phyloP scores from a whole-genome alignment of 768 basidiomycete species.

The Mycena maculata region DNA sequence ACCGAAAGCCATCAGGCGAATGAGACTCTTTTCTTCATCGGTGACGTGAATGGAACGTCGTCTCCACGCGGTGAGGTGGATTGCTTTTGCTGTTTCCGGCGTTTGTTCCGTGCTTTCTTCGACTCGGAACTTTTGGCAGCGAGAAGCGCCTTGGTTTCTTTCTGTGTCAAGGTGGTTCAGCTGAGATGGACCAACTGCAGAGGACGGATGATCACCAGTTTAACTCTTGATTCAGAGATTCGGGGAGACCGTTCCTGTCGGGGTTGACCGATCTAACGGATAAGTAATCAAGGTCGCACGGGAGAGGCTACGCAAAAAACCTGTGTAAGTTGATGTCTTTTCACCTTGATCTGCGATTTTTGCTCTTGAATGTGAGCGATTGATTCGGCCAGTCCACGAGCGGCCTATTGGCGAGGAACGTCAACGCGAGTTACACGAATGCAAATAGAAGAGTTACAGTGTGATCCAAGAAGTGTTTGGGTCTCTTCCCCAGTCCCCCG shows the following conservation, averaged over 20 bases:
- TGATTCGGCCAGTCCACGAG: conserved; percentile 57
- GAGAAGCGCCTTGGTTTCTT: conserved; percentile 28
- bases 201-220: conserved; percentile 49
- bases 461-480: conserved; percentile 51
- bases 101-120: conserved; percentile 33
- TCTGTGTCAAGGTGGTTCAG: conserved; percentile 22
- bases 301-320: conserved; percentile 39
- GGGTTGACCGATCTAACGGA: conserved; percentile 42
- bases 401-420: conserved; percentile 51
- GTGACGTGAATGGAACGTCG: conserved; percentile 4
- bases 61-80: background rate
- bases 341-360: conserved; percentile 52
- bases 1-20: conserved; percentile 28
- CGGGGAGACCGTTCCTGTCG: conserved; percentile 41
- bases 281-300: conserved; percentile 31
- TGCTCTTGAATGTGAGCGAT: conserved; percentile 61
- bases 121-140: conserved; percentile 24
- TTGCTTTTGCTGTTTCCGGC: conserved; percentile 24
- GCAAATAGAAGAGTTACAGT: conserved; percentile 37
- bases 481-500: conserved; percentile 41
- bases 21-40: conserved; percentile 30
- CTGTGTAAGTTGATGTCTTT: conserved; percentile 55
- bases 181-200: conserved; percentile 1
- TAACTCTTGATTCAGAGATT: conserved; percentile 47
- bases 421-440: background rate